Percentiles rank a stretch among this genome's conserved stretches.
phyloP scores from a whole-genome alignment of 345 rosid species.

The Eucalyptus cloeziana region DNA sequence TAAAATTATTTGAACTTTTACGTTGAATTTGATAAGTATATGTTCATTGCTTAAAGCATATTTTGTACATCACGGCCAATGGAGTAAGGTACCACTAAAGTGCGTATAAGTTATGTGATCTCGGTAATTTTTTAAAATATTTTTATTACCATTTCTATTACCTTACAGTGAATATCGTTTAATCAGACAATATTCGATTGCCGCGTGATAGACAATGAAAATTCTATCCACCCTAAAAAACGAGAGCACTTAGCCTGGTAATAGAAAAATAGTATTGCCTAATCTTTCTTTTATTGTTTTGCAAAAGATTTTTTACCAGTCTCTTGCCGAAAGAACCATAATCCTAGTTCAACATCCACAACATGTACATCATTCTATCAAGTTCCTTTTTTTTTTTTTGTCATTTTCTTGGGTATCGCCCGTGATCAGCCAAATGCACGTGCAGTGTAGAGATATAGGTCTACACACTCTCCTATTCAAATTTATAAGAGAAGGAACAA shows the following conservation, averaged over 20 bases:
- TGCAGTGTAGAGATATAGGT: conserved; percentile 15
- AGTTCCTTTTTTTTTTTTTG: conserved; percentile 2
- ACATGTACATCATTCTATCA: background rate
- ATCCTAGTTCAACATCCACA: conserved; percentile 7
- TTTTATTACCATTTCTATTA: background rate
- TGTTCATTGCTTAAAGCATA: background rate
- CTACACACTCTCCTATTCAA: background rate
- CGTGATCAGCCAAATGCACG: conserved; percentile 25
- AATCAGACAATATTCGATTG: background rate
- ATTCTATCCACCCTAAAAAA: background rate
- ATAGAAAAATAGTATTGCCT: background rate
- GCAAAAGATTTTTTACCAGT: background rate
- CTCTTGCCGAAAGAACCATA: conserved; percentile 4
- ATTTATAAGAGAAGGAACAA: background rate
- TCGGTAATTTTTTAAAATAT: background rate
- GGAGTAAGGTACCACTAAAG: background rate
- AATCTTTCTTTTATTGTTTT: background rate
- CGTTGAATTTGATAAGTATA: background rate
- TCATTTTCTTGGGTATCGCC: conserved; percentile 4
- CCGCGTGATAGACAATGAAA: background rate
- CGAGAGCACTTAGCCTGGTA: background rate
- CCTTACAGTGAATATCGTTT: background rate
- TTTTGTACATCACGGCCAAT: background rate
- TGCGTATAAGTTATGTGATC: background rate
- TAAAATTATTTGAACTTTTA: background rate